phyloP scores from a whole-genome alignment of 2,329 filamentous ascomycete species.

The Lachnellula willkommii region DNA sequence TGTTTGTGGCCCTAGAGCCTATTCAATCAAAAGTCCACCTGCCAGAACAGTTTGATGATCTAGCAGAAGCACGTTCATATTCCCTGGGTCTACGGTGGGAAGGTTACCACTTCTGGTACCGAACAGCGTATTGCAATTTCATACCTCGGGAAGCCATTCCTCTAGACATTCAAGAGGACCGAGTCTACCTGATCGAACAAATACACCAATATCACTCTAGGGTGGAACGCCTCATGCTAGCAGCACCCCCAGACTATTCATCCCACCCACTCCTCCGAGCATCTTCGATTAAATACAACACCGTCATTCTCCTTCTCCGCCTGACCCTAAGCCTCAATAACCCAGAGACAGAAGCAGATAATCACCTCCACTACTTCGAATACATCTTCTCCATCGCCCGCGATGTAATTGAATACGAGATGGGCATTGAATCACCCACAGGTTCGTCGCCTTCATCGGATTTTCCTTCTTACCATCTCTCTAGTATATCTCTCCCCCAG shows the following conservation, averaged over 20 bases:
- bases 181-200: slow-evolving; percentile 15
- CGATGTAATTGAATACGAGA: slow-evolving; percentile 41
- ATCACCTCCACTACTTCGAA: slow-evolving; percentile 44
- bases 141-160: slow-evolving; percentile 32
- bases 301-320: slow-evolving; percentile 7
- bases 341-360: slow-evolving; percentile 14
- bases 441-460: background rate
- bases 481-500: background rate
- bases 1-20: slow-evolving; percentile 60
- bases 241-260: slow-evolving; percentile 45
- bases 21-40: slow-evolving; percentile 47
- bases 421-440: background rate
- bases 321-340: slow-evolving; percentile 11
- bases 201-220: slow-evolving; percentile 9
- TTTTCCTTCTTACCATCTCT: background rate
- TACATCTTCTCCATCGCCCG: slow-evolving; percentile 44
- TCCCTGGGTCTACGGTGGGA: slow-evolving; percentile 33
- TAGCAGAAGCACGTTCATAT: slow-evolving; percentile 24
- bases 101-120: slow-evolving; percentile 34
- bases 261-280: slow-evolving; percentile 15
- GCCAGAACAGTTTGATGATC: slow-evolving; percentile 36
- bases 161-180: background rate
- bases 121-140: slow-evolving; percentile 10
- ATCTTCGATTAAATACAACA: slow-evolving; percentile 10
- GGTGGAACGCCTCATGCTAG: slow-evolving; percentile 37